phyloP scores from a whole-genome alignment of 2,329 filamentous ascomycete genomes.

The Huntiella decipiens region DNA sequence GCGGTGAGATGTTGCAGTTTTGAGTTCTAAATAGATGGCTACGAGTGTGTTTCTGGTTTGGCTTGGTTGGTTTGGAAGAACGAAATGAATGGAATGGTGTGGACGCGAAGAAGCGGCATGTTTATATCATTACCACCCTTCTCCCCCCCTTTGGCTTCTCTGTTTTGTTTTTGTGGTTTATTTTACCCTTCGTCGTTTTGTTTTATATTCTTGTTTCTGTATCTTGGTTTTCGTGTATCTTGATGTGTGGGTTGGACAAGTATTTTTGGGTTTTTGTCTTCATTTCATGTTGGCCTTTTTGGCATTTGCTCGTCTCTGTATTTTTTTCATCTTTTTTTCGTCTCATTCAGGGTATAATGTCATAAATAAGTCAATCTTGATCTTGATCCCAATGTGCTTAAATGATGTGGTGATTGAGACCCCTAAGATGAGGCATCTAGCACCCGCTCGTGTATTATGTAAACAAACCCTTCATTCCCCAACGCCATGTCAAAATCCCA shows the following conservation, averaged over 20 bases:
- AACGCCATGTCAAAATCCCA: too few relatives aligned
- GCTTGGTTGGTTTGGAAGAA: not conserved
- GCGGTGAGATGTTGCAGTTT: not conserved
- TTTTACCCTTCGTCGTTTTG: constrained; percentile 1
- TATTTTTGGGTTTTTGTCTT: constrained; percentile 3
- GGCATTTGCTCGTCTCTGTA: constrained; percentile 5
- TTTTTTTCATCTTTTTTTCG: not conserved
- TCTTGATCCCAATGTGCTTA: not conserved
- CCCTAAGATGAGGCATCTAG: too few relatives aligned
- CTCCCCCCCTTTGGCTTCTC: not conserved
- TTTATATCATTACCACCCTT: not conserved
- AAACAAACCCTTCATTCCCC: too few relatives aligned
- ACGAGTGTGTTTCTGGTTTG: not conserved
- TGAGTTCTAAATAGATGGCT: not conserved
- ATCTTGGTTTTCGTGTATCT: not conserved
- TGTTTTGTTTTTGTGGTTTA: constrained; percentile 1
- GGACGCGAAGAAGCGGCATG: not conserved
- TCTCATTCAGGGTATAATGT: not conserved
- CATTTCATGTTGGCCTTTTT: not conserved
- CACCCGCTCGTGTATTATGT: too few relatives aligned
- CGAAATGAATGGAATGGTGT: not conserved
- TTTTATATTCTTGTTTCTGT: constrained; percentile 2
- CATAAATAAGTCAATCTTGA: not conserved
- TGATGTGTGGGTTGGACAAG: not conserved
- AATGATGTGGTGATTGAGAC: not conserved